Conservation (phyloP, 768 basidiomycete genomes). For the Leucocoprinus leucothites region DNA sequence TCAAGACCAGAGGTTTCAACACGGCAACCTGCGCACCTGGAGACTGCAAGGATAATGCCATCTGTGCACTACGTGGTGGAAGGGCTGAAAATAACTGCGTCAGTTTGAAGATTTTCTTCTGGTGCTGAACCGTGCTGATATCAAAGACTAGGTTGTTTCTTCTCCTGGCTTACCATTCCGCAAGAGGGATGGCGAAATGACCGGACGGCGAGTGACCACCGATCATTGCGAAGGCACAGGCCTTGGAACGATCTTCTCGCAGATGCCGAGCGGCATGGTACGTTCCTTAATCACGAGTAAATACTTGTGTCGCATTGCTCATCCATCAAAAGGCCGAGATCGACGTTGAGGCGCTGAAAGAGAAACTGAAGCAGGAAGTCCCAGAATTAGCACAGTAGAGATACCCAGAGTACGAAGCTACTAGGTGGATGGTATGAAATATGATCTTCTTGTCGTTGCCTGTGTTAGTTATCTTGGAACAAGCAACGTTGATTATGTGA, state of each 20-base stretch:
- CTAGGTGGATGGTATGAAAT: no score
- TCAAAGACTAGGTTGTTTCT: conserved; percentile 16
- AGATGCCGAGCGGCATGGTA: conserved; percentile 13
- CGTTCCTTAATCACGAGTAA: background rate
- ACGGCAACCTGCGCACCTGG: conserved; percentile 29
- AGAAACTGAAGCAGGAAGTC: background rate
- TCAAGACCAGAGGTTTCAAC: conserved; percentile 36
- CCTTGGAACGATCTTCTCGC: conserved; percentile 25
- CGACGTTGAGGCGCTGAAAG: background rate
- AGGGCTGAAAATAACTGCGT: conserved; percentile 43
- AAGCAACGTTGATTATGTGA: no score
- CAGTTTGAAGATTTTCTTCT: conserved; percentile 13
- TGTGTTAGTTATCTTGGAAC: no score
- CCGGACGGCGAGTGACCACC: conserved; percentile 14
- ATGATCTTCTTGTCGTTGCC: no score
- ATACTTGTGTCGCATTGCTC: no score
- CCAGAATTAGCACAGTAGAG: background rate
- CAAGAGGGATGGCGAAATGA: conserved; percentile 12
- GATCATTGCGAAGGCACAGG: conserved; percentile 31
- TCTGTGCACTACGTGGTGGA: conserved; percentile 43
- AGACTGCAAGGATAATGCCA: conserved; percentile 35
- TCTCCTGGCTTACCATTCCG: conserved; percentile 23
- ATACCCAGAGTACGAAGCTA: background rate
- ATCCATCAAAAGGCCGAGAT: background rate
- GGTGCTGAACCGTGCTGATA: conserved; percentile 12